A percentile compares a stretch with the other conserved stretches of the same genome.
Evolutionary conservation across 305 asterid species (phyloP).

Genomic region (Solanum hybrid): DNA sequence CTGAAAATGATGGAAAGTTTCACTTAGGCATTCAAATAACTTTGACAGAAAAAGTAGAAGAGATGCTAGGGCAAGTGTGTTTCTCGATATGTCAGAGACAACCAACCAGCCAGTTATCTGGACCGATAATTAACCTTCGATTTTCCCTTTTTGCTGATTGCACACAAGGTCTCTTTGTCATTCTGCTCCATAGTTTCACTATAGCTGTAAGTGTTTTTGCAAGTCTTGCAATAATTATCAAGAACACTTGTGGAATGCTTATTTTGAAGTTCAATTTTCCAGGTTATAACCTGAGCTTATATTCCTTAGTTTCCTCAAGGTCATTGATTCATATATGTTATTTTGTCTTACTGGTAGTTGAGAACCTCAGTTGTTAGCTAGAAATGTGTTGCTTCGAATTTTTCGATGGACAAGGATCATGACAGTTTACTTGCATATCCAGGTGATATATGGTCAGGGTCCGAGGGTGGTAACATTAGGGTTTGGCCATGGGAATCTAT

Average conservation of each 20-base stretch:
- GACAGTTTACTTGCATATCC: not conserved
- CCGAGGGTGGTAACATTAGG: constrained; percentile 68
- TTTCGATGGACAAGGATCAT: not conserved
- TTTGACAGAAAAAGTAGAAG: not conserved
- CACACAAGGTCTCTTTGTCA: not conserved
- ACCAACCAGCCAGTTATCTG: not conserved
- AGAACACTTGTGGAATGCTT: not conserved
- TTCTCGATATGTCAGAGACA: not conserved
- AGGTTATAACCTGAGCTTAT: not conserved
- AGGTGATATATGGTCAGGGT: constrained; percentile 97
- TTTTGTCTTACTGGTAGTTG: not conserved
- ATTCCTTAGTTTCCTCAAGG: not conserved
- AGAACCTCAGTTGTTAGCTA: not conserved
- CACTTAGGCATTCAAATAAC: not conserved
- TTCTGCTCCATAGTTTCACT: not conserved
- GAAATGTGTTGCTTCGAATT: not conserved
- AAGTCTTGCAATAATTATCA: not conserved
- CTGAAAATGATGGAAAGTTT: not conserved
- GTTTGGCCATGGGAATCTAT: constrained; percentile 90
- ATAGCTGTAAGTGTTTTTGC: not conserved
- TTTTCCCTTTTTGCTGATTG: not conserved
- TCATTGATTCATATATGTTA: not conserved
- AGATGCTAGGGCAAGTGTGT: not conserved
- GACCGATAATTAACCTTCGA: not conserved
- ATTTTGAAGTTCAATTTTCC: not conserved